Conservation (phyloP, 1,139 yeast genomes). For the Blastobotrys apis region DNA sequence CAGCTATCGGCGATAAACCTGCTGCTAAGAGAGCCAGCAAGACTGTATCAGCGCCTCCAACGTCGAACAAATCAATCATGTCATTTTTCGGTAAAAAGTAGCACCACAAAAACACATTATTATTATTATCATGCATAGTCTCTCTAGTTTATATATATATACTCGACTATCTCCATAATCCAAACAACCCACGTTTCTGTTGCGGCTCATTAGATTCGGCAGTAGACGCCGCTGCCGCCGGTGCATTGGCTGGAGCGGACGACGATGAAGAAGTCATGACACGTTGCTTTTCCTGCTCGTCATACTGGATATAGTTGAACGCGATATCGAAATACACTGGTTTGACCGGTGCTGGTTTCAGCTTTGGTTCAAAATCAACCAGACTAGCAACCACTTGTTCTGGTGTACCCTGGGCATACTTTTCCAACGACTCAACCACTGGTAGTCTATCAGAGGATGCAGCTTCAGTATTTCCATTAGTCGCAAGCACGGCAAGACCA, state of each 20-base stretch:
- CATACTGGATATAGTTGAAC: slow-evolving; percentile 67
- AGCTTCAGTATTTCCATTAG: slow-evolving; percentile 8
- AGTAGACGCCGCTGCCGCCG: background rate
- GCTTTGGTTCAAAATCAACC: slow-evolving; percentile 45
- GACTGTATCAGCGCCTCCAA: slow-evolving; percentile 11
- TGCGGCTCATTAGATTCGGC: background rate
- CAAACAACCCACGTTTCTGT: slow-evolving; percentile 19
- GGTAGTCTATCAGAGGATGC: slow-evolving; percentile 23
- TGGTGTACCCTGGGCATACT: slow-evolving; percentile 38
- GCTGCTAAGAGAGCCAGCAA: slow-evolving; percentile 1
- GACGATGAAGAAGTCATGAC: slow-evolving; percentile 5
- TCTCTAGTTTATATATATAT: no score
- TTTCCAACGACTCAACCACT: slow-evolving; percentile 49
- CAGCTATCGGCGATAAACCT: background rate
- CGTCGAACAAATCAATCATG: slow-evolving; percentile 23
- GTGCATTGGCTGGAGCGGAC: background rate
- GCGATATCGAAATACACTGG: slow-evolving; percentile 91
- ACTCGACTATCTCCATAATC: slow-evolving; percentile 9
- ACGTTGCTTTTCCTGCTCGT: slow-evolving; percentile 15
- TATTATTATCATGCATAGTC: background rate
- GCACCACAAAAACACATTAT: background rate
- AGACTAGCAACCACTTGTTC: slow-evolving; percentile 41
- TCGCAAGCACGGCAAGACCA: slow-evolving; percentile 48
- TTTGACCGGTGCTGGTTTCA: slow-evolving; percentile 64
- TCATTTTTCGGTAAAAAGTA: slow-evolving; percentile 26